Evolutionary conservation across 1,284 basidiomycete species (phyloP), one percentile per base, ranked within the genome.

Genomic region (Trametes polyzona): DNA sequence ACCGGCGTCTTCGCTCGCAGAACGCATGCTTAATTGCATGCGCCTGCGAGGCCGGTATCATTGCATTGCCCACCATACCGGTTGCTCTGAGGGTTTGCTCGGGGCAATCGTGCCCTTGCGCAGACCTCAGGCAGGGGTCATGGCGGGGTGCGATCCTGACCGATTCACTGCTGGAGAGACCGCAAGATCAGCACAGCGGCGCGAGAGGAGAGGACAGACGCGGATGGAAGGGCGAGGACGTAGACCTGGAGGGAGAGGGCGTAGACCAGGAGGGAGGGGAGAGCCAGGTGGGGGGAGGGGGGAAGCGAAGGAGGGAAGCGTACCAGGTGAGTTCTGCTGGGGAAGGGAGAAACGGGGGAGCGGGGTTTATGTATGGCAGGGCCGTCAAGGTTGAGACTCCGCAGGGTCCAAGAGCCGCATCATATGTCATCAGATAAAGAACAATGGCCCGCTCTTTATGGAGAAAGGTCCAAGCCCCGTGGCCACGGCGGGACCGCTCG

Each of bases 361-460:
- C 32, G 29, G 41, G 33, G 21, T 27, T 47, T 58, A 52, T 48
- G 39, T 49, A 44, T 19, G 30, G 41, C 32, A 16, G 46, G n/a
- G 33, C 14, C 21, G 29, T 17, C 44, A 55, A 54, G 36, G 52
- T 61, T 61, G 27, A 32, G 49, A 58, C 59, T 61, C 59, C 56
- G 59, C 56, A 46, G 42, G 32, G 27, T 19, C 29, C 37, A 43
- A 30, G 47, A 30, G 26, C 51, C 35, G 40, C 40, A 30, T 21
- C 30, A 16, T 49, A 52, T 44, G 41, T 11, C 36, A 61, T 61
- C 59, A 53, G 59, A 61, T 61, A 58, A 57, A 55, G 52, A 47
- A 53, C 46, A 47, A 56, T 39, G 42, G 46, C 1, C 35, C 36
- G 50, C 37, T 44, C 21, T 23, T 36, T 21, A 14, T 24, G 19